Evolutionary conservation across 495 filamentous ascomycete species (phyloP).

Genomic region (Penicillium fimorum): DNA sequence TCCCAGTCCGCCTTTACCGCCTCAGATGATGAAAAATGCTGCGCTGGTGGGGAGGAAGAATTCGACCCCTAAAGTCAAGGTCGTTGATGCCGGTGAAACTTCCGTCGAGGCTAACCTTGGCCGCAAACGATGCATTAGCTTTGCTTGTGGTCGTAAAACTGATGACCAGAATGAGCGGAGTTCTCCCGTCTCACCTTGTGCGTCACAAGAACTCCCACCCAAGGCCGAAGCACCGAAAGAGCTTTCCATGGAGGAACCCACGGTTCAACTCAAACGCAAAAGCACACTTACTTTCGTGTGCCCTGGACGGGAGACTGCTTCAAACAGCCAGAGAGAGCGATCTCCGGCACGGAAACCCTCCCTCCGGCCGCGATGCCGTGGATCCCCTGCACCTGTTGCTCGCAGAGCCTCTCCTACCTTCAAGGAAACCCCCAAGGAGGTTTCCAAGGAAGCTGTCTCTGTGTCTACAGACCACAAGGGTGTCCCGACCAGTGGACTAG

Average conservation of each 20-base stretch:
- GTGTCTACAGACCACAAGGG: conserved; percentile 20
- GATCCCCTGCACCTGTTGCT: conserved; percentile 47
- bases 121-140: conserved; percentile 86
- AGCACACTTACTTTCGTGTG: conserved; percentile 62
- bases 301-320: conserved; percentile 44
- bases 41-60: conserved; percentile 28
- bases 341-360: conserved; percentile 30
- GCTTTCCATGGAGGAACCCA: conserved; percentile 13
- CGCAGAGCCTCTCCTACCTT: conserved; percentile 44
- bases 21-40: conserved; percentile 33
- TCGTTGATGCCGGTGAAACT: conserved; percentile 37
- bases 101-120: conserved; percentile 58
- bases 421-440: conserved; percentile 11
- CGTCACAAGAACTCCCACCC: conserved; percentile 15
- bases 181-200: conserved; percentile 14
- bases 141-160: conserved; percentile 68
- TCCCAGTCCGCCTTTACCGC: conserved; percentile 76
- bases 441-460: conserved; percentile 5
- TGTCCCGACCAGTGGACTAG: conserved; percentile 44
- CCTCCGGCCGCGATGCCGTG: conserved; percentile 42
- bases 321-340: conserved; percentile 25
- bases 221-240: conserved; percentile 11
- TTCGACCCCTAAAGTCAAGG: conserved; percentile 35
- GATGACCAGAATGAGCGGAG: conserved; percentile 25
- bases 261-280: conserved; percentile 46